Conservation (phyloP, 352 stramenopile species). For the Phytophthora crassamura region DNA sequence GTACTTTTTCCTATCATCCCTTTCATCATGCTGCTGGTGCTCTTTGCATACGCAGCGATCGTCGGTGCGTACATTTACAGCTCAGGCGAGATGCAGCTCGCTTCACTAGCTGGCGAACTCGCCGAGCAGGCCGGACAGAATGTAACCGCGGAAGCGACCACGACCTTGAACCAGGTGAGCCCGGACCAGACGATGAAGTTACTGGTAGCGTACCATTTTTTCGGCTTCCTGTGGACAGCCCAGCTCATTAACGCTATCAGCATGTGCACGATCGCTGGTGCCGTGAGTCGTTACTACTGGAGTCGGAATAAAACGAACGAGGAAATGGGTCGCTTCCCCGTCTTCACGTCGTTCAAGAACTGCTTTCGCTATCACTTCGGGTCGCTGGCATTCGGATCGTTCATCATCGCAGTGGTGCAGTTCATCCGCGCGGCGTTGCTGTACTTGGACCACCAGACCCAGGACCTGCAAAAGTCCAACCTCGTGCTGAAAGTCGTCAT, state of each 20-base stretch:
- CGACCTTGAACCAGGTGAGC: constrained; percentile 50
- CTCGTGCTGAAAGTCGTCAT: constrained; percentile 85
- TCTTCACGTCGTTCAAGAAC: constrained; percentile 75
- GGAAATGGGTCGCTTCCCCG: constrained; percentile 75
- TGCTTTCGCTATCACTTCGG: constrained; percentile 94
- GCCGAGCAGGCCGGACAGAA: constrained; percentile 16
- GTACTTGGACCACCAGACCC: constrained; percentile 94
- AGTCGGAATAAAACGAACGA: constrained; percentile 62
- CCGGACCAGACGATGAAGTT: constrained; percentile 70
- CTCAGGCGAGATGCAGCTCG: constrained; percentile 49
- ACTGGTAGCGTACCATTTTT: constrained; percentile 89
- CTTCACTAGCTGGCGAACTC: constrained; percentile 35
- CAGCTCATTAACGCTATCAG: constrained; percentile 96
- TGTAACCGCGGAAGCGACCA: constrained; percentile 20
- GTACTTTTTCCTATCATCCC: constrained; percentile 74
- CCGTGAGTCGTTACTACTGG: constrained; percentile 95
- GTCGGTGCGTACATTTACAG: constrained; percentile 81
- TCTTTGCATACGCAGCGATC: constrained; percentile 70
- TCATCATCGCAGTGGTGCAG: constrained; percentile 97
- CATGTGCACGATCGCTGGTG: constrained; percentile 94
- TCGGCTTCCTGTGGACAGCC: constrained; percentile 96
- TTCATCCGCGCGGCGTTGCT: constrained; percentile 92
- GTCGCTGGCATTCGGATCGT: constrained; percentile 95
- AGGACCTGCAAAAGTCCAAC: constrained; percentile 82
- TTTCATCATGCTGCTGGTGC: constrained; percentile 63